Evolutionary conservation across 371 early-diverging fungal species (phyloP).

Genomic region (Apophysomyces trapeziformis): DNA sequence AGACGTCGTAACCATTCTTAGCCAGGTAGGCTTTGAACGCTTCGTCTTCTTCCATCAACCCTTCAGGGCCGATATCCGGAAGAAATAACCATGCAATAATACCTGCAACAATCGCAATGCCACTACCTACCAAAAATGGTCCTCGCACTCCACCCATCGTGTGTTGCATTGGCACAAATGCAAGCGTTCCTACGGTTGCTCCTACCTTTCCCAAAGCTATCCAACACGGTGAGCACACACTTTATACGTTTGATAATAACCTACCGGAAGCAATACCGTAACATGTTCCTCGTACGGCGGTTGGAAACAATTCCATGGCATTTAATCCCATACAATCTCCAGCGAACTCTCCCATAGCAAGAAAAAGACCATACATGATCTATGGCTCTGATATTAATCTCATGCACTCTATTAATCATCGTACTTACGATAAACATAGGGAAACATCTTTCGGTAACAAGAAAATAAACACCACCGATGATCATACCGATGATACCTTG

Average conservation of each 20-base stretch:
- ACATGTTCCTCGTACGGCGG: slow-evolving; percentile 59
- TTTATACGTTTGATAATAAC: neutral
- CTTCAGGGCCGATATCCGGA: slow-evolving; percentile 34
- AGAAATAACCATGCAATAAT: slow-evolving; percentile 33
- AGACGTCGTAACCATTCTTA: slow-evolving; percentile 49
- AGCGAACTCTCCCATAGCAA: slow-evolving; percentile 59
- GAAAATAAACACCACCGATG: slow-evolving; percentile 54
- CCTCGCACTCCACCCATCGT: slow-evolving; percentile 32
- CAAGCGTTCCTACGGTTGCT: slow-evolving; percentile 42
- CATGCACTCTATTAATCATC: neutral
- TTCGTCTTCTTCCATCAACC: slow-evolving; percentile 52
- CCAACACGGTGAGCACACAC: slow-evolving; percentile 22
- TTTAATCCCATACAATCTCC: slow-evolving; percentile 59
- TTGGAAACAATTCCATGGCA: slow-evolving; percentile 53
- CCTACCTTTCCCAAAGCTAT: slow-evolving; percentile 47
- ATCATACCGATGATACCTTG: slow-evolving; percentile 58
- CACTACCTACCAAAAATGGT: slow-evolving; percentile 36
- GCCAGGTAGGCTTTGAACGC: slow-evolving; percentile 50
- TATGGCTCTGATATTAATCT: neutral
- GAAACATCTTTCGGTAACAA: slow-evolving; percentile 39
- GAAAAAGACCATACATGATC: slow-evolving; percentile 59
- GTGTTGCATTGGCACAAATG: slow-evolving; percentile 37
- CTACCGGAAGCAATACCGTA: slow-evolving; percentile 51
- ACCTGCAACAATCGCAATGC: slow-evolving; percentile 30
- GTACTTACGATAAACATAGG: slow-evolving; percentile 51